Evolutionary conservation across 441 rosid genomes (phyloP).

Genomic region (Pelargonium cotyledonis): DNA sequence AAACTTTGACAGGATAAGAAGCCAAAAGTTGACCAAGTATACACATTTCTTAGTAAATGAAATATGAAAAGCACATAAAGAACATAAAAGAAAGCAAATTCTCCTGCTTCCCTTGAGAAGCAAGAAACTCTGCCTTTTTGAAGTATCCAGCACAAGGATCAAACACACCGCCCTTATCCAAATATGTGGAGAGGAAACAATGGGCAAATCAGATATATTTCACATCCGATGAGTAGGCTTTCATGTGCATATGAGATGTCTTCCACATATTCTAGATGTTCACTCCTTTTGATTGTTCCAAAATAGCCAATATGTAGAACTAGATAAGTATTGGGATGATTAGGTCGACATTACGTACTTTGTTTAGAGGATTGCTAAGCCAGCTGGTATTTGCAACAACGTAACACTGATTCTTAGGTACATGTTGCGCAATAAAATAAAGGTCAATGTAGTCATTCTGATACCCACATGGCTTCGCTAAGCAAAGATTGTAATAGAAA

Average conservation of each 20-base stretch:
- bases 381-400: conserved; percentile 12
- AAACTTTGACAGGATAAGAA: conserved; percentile 10
- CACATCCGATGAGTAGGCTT: conserved; percentile 26
- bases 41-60: conserved; percentile 9
- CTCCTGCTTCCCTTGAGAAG: conserved; percentile 11
- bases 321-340: conserved; percentile 11
- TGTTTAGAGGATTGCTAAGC: neutral
- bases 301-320: conserved; percentile 12
- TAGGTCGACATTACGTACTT: neutral
- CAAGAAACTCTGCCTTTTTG: conserved; percentile 9
- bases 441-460: neutral
- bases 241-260: conserved; percentile 24
- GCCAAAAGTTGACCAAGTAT: conserved; percentile 22
- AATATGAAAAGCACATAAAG: conserved; percentile 5
- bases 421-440: conserved; percentile 4
- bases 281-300: conserved; percentile 15
- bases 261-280: conserved; percentile 19
- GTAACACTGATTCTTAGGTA: conserved; percentile 4
- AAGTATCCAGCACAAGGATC: conserved; percentile 7
- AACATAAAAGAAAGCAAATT: conserved; percentile 19
- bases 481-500: conserved; percentile 3
- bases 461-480: conserved; percentile 10
- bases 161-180: neutral
- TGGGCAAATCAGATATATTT: conserved; percentile 16
- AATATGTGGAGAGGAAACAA: conserved; percentile 18